Evolutionary conservation across 257 asterid species (phyloP).

Genomic region (Paraleonurus japonicus): DNA sequence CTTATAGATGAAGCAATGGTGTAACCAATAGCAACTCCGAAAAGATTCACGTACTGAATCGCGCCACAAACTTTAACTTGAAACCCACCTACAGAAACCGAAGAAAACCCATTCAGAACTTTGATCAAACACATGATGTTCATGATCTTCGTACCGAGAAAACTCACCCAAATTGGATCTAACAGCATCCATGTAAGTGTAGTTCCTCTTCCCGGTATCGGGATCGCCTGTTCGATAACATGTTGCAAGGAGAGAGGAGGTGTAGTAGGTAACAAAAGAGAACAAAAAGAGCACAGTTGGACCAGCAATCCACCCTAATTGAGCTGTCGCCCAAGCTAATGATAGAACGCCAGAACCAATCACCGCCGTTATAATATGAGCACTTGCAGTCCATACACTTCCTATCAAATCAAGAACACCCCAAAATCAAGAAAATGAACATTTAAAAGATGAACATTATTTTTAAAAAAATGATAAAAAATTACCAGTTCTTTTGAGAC

Average conservation of each 20-base stretch:
- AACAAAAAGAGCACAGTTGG: slow-evolving; percentile 44
- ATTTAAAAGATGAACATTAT: neutral
- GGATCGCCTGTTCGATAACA: slow-evolving; percentile 53
- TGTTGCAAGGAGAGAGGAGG: slow-evolving; percentile 42
- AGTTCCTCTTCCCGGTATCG: slow-evolving; percentile 43
- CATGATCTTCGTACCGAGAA: neutral
- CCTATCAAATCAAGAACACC: slow-evolving; percentile 19
- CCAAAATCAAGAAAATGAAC: neutral
- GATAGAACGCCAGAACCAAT: slow-evolving; percentile 53
- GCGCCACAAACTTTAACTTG: slow-evolving; percentile 87
- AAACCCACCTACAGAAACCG: slow-evolving; percentile 58
- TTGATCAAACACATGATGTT: neutral
- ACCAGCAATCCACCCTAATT: slow-evolving; percentile 54
- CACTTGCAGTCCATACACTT: slow-evolving; percentile 51
- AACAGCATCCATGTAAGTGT: slow-evolving; percentile 56
- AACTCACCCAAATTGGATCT: slow-evolving; percentile 36
- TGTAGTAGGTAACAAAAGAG: slow-evolving; percentile 48
- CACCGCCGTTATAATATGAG: slow-evolving; percentile 53
- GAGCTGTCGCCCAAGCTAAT: slow-evolving; percentile 50
- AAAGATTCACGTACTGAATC: slow-evolving; percentile 80
- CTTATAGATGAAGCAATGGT: slow-evolving; percentile 87
- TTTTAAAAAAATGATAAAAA: neutral
- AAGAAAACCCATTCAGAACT: neutral
- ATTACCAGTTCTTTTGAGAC: slow-evolving; percentile 47
- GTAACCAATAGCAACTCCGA: slow-evolving; percentile 90